These are phyloP conservation scores for Malania oleifera DNA, from an alignment of 164 flowering plant genomes.

Conservation along the genomic window DNA sequence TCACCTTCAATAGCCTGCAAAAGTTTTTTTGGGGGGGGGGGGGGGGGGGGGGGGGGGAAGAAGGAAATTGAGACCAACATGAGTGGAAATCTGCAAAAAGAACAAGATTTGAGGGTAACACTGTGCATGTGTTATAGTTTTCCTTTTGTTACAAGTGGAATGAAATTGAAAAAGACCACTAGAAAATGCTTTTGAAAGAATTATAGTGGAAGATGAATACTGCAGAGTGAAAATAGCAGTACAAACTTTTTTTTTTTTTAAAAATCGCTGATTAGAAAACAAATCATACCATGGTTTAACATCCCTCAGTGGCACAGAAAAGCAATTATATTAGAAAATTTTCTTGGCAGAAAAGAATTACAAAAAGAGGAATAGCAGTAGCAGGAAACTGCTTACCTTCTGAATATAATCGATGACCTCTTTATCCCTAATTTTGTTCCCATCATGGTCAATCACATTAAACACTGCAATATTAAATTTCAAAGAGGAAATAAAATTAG, in stretches of 20 bases:
- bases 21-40: too few species aligned
- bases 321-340: neutral
- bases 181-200: too few species aligned
- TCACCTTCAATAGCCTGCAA: constrained; percentile 47
- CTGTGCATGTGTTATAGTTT: too few species aligned
- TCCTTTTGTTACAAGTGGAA: too few species aligned
- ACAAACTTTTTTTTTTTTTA: too few species aligned
- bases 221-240: neutral
- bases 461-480: constrained; percentile 39
- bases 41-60: too few species aligned
- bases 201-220: neutral
- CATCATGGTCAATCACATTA: constrained; percentile 47
- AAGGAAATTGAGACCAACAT: neutral
- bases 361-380: neutral
- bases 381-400: constrained; percentile 26
- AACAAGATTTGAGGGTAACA: neutral
- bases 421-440: constrained; percentile 52
- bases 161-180: too few species aligned
- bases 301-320: too few species aligned
- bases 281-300: too few species aligned
- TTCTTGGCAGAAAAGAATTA: neutral
- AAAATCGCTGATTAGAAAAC: too few species aligned
- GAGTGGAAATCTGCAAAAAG: too few species aligned
- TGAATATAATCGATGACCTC: constrained; percentile 37
- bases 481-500: neutral